Conservation (phyloP, 202 grass and related monocot genomes). For the Alloteropsis angusta region DNA sequence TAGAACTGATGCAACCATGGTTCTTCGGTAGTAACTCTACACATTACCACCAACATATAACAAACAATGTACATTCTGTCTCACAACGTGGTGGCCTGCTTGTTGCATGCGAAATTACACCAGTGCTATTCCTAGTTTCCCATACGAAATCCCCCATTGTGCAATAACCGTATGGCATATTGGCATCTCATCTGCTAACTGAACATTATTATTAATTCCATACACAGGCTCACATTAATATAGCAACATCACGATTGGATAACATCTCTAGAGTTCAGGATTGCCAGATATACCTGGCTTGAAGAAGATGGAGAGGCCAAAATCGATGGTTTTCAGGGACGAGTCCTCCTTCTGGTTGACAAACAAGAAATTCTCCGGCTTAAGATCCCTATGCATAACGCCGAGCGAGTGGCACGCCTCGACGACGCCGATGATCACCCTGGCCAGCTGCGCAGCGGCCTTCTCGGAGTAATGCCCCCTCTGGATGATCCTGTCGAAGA, state of each 20-base stretch:
- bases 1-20: background rate
- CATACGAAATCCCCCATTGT: background rate
- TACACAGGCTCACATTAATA: background rate
- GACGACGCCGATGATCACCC: conserved; percentile 75
- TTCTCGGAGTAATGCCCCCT: conserved; percentile 94
- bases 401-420: conserved; percentile 97
- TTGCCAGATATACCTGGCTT: conserved; percentile 52
- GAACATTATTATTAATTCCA: background rate
- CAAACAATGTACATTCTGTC: background rate
- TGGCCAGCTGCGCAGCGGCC: conserved; percentile 67
- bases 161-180: background rate
- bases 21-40: background rate
- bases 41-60: background rate
- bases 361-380: conserved; percentile 97
- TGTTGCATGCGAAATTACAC: background rate
- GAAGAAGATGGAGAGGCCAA: conserved; percentile 93
- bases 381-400: conserved; percentile 98
- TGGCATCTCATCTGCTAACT: background rate
- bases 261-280: background rate
- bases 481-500: conserved; percentile 92
- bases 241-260: background rate
- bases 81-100: background rate
- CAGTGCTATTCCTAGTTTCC: background rate
- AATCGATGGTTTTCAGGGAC: conserved; percentile 85
- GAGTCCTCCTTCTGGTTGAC: conserved; percentile 73